Base-by-base conservation (phyloP, 805 yeast species). In the Ogataea trehaloabstinens region DNA sequence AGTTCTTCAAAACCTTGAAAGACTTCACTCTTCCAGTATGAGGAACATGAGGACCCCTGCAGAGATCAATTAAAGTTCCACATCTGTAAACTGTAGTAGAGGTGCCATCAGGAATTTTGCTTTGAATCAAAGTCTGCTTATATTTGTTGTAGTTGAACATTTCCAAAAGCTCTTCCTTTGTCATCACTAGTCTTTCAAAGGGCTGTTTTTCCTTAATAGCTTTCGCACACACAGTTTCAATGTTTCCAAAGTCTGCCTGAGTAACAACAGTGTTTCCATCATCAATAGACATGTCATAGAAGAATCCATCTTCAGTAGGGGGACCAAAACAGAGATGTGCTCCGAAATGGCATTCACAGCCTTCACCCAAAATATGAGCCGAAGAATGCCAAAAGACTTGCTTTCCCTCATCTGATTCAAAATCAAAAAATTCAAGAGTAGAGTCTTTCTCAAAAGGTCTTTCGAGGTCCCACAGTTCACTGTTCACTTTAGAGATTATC, bases 371-470 rank as follows among this genome's bases (percentile, higher is more conserved):
- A 39, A 93, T 91, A 68, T 93, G 99, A 37, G 99, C 99, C 51
- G 96, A 85, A 2, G 99, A 93, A 66, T 93, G 99, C 99, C 99
- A 93, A 70, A 93, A 93, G 24, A 91, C 98, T 49, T 81, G 80
- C 63, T 83, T 87, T 66, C 98, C 99, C 58, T 90, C 97, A n/a
- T 85, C 85, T 45, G 87, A 74, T 28, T 88, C 95, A 56, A 93
- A 93, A 61, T 90, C 97, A 60, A 88, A 77, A 56, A 89, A 82
- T 62, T 88, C 93, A 47, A 93, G 70, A 19, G 68, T 62, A 43
- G 76, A 71, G 44, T 77, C 84, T 10, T 64, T 67, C 67, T 93
- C 99, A 37, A 93, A 71, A 19, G 97, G 97, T 68, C 99, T 84
- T 49, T 83, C 90, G 56, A 93, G 73, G 69, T 93, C 99, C 98